Percentiles rank a stretch among this genome's conserved stretches.
Evolutionary conservation across 2,329 filamentous ascomycete genomes (phyloP).

Genomic region (Akanthomyces muscarius): DNA sequence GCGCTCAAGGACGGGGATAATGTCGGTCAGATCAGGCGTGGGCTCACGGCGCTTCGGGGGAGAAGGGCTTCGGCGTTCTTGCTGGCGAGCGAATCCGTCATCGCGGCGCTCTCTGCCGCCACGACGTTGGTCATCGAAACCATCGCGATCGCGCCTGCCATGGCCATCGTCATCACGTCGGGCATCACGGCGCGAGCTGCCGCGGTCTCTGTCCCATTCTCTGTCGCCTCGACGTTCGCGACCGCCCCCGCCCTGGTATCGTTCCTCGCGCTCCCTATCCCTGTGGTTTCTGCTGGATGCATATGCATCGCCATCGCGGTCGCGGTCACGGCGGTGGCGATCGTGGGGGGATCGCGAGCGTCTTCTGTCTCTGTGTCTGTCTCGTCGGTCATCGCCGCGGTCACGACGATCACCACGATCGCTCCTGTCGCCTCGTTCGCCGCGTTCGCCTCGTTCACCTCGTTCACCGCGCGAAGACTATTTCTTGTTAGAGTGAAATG

Average conservation of each 20-base stretch:
- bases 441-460: slow-evolving; percentile 32
- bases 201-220: slow-evolving; percentile 72
- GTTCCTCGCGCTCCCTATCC: slow-evolving; percentile 88
- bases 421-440: slow-evolving; percentile 28
- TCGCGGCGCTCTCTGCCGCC: slow-evolving; percentile 42
- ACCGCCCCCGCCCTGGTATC: slow-evolving; percentile 64
- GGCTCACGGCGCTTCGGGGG: slow-evolving; percentile 92
- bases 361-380: slow-evolving; percentile 49
- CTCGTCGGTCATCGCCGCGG: slow-evolving; percentile 31
- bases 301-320: slow-evolving; percentile 88
- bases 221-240: slow-evolving; percentile 65
- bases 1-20: slow-evolving; percentile 76
- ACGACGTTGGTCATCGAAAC: slow-evolving; percentile 46
- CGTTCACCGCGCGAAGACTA: slow-evolving; percentile 31
- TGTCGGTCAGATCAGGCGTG: slow-evolving; percentile 87
- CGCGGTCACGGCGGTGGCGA: slow-evolving; percentile 64
- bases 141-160: slow-evolving; percentile 55
- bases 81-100: slow-evolving; percentile 38
- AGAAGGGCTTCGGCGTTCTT: slow-evolving; percentile 68
- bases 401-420: slow-evolving; percentile 31
- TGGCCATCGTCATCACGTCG: slow-evolving; percentile 60
- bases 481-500: slow-evolving; percentile 21
- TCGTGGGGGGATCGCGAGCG: slow-evolving; percentile 85
- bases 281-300: slow-evolving; percentile 89
- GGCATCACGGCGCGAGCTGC: slow-evolving; percentile 55